Conservation (phyloP, 2,329 filamentous ascomycete genomes). For the Colletotrichum incanum region DNA sequence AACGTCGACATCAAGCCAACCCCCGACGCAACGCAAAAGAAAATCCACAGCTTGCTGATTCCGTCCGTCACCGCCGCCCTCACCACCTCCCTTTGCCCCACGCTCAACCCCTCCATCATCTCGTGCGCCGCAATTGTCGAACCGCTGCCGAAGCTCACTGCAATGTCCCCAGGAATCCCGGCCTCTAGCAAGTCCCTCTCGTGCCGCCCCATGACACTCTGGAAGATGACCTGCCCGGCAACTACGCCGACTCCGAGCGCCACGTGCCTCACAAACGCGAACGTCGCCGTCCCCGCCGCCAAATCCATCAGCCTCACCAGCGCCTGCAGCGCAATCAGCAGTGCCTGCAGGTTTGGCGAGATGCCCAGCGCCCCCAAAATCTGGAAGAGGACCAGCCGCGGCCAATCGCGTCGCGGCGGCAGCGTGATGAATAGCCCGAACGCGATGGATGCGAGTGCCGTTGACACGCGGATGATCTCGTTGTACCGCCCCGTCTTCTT, state of each 20-base stretch:
- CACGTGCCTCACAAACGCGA: constrained; percentile 78
- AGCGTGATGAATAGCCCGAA: constrained; percentile 77
- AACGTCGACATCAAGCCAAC: constrained; percentile 64
- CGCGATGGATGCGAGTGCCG: constrained; percentile 74
- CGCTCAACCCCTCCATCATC: constrained; percentile 67
- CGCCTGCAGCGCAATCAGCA: constrained; percentile 78
- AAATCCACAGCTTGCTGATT: constrained; percentile 70
- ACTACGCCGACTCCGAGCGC: constrained; percentile 79
- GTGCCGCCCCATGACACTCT: constrained; percentile 78
- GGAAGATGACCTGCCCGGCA: constrained; percentile 84
- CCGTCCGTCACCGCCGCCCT: constrained; percentile 65
- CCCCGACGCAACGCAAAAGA: constrained; percentile 66
- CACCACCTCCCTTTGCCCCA: constrained; percentile 59
- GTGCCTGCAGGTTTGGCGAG: constrained; percentile 79
- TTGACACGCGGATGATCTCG: constrained; percentile 71
- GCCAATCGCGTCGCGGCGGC: constrained; percentile 67
- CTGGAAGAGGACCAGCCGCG: constrained; percentile 73
- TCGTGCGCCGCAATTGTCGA: constrained; percentile 74
- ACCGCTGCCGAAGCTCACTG: constrained; percentile 67
- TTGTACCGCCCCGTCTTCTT: constrained; percentile 78
- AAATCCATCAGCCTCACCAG: constrained; percentile 75
- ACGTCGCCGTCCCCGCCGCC: constrained; percentile 78
- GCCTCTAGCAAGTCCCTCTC: constrained; percentile 60
- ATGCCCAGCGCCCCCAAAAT: constrained; percentile 76
- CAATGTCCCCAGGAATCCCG: constrained; percentile 66